Base-by-base conservation (phyloP, 495 filamentous ascomycete genomes). In the Trichoderma gamsii region DNA sequence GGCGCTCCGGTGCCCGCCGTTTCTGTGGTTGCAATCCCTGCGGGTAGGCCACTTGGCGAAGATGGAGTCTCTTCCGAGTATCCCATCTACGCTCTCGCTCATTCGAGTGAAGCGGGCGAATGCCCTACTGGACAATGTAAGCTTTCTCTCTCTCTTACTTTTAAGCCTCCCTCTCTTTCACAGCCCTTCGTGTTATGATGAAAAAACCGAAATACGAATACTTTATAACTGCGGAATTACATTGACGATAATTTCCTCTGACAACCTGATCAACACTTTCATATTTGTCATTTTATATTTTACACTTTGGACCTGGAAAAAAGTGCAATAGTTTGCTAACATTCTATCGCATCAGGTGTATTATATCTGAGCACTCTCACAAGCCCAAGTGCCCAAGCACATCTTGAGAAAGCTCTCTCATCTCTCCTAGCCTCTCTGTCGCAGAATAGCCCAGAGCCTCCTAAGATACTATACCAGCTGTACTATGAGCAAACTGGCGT, bases 191-290 rank as follows among this genome's bases (percentile, higher is more conserved):
- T 78, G 77, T 80, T 79, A 84, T 83, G 79, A 92, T 93, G 93
- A 96, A 92, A 87, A 89, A 80, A 82, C 66, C 83, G 74, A 76
- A 80, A 38, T 81, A 64, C 67, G 87, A 93, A 92, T 89, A 94
- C 92, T 97, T 97, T 97, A 97, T 93, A 97, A 97, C 97, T 91
- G 88, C 93, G 92, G 90, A 87, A 80, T 78, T 87, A 84, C 78
- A 80, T 87, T 94, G 92, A 92, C 87, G 91, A 91, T 83, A 87
- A 78, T 84, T 23, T 90, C 86, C 86, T 91, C 87, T 91, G 88
- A 92, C 89, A 91, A 87, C 83, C 93, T 97, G 93, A 97, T 87
- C 74, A 76, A 77, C 73, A 82, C 80, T 73, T 18, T 61, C 12
- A 56, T 61, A 23, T 21, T 61, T 61, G 27, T 23, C 56, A 61